phyloP scores from a whole-genome alignment of 1,284 basidiomycete species.

The Kwoniella shivajii region DNA sequence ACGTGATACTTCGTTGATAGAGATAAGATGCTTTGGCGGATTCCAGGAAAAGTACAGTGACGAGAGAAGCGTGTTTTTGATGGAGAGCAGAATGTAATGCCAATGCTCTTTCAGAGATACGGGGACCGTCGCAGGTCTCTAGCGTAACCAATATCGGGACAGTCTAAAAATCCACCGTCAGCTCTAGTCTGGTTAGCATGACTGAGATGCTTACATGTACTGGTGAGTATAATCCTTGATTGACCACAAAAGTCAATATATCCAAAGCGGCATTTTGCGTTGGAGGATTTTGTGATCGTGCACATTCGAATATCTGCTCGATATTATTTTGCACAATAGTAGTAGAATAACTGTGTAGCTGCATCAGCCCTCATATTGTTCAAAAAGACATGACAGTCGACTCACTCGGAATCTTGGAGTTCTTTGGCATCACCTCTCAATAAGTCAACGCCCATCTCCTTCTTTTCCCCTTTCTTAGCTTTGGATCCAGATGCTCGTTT shows the following conservation, averaged over 20 bases:
- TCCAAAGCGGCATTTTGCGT: conserved; percentile 86
- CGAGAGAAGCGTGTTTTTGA: conserved; percentile 82
- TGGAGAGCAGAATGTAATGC: conserved; percentile 80
- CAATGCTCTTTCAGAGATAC: conserved; percentile 72
- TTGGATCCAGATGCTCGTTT: conserved; percentile 61
- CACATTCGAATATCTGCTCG: conserved; percentile 75
- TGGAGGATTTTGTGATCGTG: conserved; percentile 67
- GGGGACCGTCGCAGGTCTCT: conserved; percentile 72
- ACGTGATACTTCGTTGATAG: conserved; percentile 69
- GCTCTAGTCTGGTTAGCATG: neutral
- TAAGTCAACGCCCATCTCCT: conserved; percentile 75
- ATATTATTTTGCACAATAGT: conserved; percentile 92
- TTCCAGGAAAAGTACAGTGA: conserved; percentile 80
- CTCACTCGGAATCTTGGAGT: conserved; percentile 92
- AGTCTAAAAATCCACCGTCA: conserved; percentile 60
- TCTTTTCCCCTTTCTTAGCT: conserved; percentile 38
- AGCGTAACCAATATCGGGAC: conserved; percentile 90
- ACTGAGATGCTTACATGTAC: conserved; percentile 63
- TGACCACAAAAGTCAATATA: conserved; percentile 86
- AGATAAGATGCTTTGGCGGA: conserved; percentile 78
- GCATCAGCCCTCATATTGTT: neutral
- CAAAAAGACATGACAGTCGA: neutral
- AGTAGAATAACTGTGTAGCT: conserved; percentile 74
- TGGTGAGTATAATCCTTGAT: conserved; percentile 93
- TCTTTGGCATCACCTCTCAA: conserved; percentile 91